Percentiles rank a stretch among this genome's conserved stretches.
These are phyloP conservation scores for Gloeopeniophorella convolvens DNA, from an alignment of 768 basidiomycete species.

Conservation along the genomic window DNA sequence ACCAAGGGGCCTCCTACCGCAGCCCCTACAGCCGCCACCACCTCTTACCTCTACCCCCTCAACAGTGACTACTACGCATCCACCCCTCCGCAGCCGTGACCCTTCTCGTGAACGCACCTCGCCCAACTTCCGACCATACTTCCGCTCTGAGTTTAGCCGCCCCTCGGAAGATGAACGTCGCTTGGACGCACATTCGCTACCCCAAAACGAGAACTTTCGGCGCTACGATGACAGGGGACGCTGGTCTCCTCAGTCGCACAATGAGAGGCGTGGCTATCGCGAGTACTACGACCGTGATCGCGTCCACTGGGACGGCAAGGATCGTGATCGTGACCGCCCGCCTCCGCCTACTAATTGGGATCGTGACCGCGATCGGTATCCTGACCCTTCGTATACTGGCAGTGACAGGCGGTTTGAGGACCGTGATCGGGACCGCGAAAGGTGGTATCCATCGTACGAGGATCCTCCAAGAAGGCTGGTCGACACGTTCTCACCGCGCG, in stretches of 20 bases:
- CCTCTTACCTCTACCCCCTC: slow-evolving; percentile 1
- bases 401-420: slow-evolving; percentile 10
- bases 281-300: slow-evolving; percentile 17
- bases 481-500: slow-evolving; percentile 4
- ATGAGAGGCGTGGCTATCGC: slow-evolving; percentile 10
- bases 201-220: slow-evolving; percentile 1
- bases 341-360: slow-evolving; percentile 3
- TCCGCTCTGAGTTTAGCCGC: slow-evolving; percentile 19
- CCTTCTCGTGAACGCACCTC: slow-evolving; percentile 12
- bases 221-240: slow-evolving; percentile 13
- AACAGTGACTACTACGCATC: slow-evolving; percentile 2
- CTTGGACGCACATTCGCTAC: slow-evolving; percentile 2
- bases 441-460: slow-evolving; percentile 6
- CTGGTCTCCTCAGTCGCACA: slow-evolving; percentile 7
- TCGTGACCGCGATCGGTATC: slow-evolving; percentile 11
- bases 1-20: slow-evolving; percentile 4
- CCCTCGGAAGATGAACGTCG: slow-evolving; percentile 16
- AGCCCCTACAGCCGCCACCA: slow-evolving; percentile 1
- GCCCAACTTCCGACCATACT: slow-evolving; percentile 12
- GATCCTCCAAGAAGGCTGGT: slow-evolving; percentile 3
- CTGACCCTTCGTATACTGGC: slow-evolving; percentile 1
- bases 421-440: slow-evolving; percentile 13
- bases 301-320: no score
- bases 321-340: background rate
- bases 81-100: slow-evolving; percentile 10